Evolutionary conservation across 257 asterid species (phyloP).

Genomic region (Rhazya stricta): DNA sequence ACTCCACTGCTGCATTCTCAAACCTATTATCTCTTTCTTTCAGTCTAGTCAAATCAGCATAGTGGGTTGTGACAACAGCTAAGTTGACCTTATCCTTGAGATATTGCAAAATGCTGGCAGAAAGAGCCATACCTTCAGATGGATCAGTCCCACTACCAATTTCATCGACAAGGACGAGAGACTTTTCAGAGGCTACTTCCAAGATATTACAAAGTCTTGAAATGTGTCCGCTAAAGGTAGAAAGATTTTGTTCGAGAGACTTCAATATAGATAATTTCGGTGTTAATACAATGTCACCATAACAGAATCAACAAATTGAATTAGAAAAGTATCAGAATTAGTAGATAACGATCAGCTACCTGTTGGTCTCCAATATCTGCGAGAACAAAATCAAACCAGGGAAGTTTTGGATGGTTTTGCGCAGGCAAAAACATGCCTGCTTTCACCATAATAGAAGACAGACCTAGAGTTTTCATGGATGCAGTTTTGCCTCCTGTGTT

Average conservation of each 20-base stretch:
- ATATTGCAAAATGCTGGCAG: slow-evolving; percentile 78
- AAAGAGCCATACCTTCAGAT: slow-evolving; percentile 92
- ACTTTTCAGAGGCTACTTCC: slow-evolving; percentile 69
- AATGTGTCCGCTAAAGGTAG: slow-evolving; percentile 96
- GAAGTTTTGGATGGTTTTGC: slow-evolving; percentile 58
- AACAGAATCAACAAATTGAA: slow-evolving; percentile 15
- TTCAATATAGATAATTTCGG: slow-evolving; percentile 33
- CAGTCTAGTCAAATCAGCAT: slow-evolving; percentile 75
- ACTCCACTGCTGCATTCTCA: slow-evolving; percentile 98
- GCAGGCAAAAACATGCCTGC: slow-evolving; percentile 96
- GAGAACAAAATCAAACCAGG: slow-evolving; percentile 93
- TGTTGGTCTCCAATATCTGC: slow-evolving; percentile 96
- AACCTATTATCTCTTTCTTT: slow-evolving; percentile 73
- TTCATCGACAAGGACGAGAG: slow-evolving; percentile 94
- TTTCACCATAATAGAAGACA: slow-evolving; percentile 78
- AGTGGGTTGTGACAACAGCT: slow-evolving; percentile 94
- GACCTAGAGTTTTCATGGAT: slow-evolving; percentile 86
- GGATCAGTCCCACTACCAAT: slow-evolving; percentile 99
- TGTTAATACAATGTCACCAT: slow-evolving; percentile 21
- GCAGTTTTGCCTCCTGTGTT: slow-evolving; percentile 99
- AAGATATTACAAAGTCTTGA: slow-evolving; percentile 64
- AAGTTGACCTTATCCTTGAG: slow-evolving; percentile 76
- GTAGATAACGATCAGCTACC: slow-evolving; percentile 43
- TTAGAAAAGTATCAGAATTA: not conserved
- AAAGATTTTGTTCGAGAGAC: slow-evolving; percentile 92